These are phyloP conservation scores for Phyllosticta ampelicida DNA, from an alignment of 2,329 filamentous ascomycete species.

Conservation along the genomic window DNA sequence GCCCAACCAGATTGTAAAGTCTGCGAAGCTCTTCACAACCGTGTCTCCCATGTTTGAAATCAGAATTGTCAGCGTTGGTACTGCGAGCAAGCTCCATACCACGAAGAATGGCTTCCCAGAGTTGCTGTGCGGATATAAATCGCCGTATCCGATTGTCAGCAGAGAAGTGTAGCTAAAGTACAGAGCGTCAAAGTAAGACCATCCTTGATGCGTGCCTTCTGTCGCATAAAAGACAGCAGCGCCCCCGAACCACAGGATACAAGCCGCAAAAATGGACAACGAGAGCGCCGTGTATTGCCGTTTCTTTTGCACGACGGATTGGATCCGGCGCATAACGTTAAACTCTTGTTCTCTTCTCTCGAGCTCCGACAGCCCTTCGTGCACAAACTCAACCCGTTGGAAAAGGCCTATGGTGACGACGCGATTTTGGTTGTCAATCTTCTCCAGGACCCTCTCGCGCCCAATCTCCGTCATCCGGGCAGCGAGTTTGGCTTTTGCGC, in stretches of 20 bases:
- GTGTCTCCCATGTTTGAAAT: conserved; percentile 46
- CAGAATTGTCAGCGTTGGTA: conserved; percentile 44
- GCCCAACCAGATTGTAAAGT: conserved; percentile 45
- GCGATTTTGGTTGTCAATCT: conserved; percentile 27
- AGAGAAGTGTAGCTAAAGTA: conserved; percentile 45
- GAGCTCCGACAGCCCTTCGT: conserved; percentile 27
- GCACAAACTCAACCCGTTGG: conserved; percentile 30
- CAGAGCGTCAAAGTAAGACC: conserved; percentile 42
- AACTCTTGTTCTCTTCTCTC: conserved; percentile 40
- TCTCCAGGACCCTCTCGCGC: conserved; percentile 32
- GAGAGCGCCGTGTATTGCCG: conserved; percentile 32
- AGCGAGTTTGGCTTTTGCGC: conserved; percentile 40
- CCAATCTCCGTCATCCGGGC: conserved; percentile 41
- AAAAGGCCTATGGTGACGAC: conserved; percentile 35
- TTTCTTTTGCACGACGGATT: conserved; percentile 24
- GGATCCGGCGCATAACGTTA: conserved; percentile 31
- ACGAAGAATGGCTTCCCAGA: conserved; percentile 46
- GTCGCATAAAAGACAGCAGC: conserved; percentile 39
- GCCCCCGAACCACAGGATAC: conserved; percentile 37
- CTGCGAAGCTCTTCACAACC: conserved; percentile 43
- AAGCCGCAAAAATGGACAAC: conserved; percentile 28
- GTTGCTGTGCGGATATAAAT: conserved; percentile 37
- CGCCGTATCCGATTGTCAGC: conserved; percentile 46
- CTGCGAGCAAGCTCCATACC: conserved; percentile 45
- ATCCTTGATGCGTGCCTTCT: conserved; percentile 33